A percentile compares a stretch with the other conserved stretches of the same genome.
Evolutionary conservation across 2,329 filamentous ascomycete species (phyloP).

Genomic region (Didymella pinodella): DNA sequence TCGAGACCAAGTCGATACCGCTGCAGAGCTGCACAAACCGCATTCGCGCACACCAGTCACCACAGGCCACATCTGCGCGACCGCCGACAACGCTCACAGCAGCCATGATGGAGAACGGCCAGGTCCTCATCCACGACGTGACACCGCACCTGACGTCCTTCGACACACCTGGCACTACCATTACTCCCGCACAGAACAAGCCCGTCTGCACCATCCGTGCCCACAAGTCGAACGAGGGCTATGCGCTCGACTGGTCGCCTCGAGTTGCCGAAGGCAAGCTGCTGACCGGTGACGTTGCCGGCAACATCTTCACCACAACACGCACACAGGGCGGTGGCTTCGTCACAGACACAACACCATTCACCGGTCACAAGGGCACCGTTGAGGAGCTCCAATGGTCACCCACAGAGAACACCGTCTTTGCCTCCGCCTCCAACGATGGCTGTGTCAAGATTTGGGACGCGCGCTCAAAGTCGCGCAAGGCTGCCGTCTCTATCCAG

Average conservation of each 20-base stretch:
- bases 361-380: constrained; percentile 82
- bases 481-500: constrained; percentile 85
- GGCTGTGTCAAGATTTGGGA: constrained; percentile 98
- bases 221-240: constrained; percentile 87
- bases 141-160: constrained; percentile 89
- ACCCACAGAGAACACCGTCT: constrained; percentile 89
- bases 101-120: constrained; percentile 87
- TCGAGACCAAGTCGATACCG: constrained; percentile 90
- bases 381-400: constrained; percentile 98
- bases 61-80: constrained; percentile 72
- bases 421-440: constrained; percentile 91
- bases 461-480: constrained; percentile 85
- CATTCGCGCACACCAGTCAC: constrained; percentile 84
- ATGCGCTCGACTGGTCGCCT: constrained; percentile 96
- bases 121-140: constrained; percentile 93
- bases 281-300: constrained; percentile 89
- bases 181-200: constrained; percentile 85
- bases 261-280: constrained; percentile 82
- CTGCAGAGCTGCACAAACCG: constrained; percentile 90
- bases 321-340: constrained; percentile 87
- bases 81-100: constrained; percentile 86
- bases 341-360: constrained; percentile 83
- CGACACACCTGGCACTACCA: constrained; percentile 82
- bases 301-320: constrained; percentile 87
- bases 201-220: constrained; percentile 86